These are phyloP conservation scores for Afroboletus lepidellus DNA, from an alignment of 1,284 basidiomycete genomes.

Conservation along the genomic window DNA sequence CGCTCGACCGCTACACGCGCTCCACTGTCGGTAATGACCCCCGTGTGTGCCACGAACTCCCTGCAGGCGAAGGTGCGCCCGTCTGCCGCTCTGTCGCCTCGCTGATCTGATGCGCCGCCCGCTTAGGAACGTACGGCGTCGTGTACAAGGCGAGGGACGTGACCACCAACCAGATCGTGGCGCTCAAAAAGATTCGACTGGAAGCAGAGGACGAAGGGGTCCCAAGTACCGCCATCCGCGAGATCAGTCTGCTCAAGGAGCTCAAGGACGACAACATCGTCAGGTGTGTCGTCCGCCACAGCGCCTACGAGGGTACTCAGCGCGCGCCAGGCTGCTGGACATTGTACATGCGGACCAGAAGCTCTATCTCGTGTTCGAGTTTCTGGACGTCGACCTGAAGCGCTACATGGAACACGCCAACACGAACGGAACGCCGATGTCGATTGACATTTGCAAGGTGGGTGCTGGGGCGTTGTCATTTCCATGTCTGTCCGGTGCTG, in stretches of 20 bases:
- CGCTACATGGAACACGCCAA: constrained; percentile 92
- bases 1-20: constrained; percentile 12
- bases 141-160: constrained; percentile 91
- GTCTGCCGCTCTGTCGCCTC: neutral
- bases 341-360: constrained; percentile 98
- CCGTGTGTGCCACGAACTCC: constrained; percentile 20
- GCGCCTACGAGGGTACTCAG: constrained; percentile 16
- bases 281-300: constrained; percentile 43
- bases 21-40: constrained; percentile 16
- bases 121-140: constrained; percentile 93
- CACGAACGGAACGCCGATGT: constrained; percentile 65
- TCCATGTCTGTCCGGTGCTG: constrained; percentile 2
- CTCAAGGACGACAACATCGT: constrained; percentile 96
- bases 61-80: constrained; percentile 54
- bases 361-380: constrained; percentile 96
- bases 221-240: constrained; percentile 94
- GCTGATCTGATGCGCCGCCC: constrained; percentile 1
- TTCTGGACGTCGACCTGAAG: constrained; percentile 92
- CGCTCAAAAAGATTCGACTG: constrained; percentile 96
- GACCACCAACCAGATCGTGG: constrained; percentile 76
- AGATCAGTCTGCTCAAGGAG: constrained; percentile 97
- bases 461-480: constrained; percentile 21
- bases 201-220: constrained; percentile 99
- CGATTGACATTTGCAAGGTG: constrained; percentile 86
- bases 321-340: constrained; percentile 75